Base-by-base conservation (phyloP, 176 grass and related monocot species). In the Hyparrhenia diplandra region DNA sequence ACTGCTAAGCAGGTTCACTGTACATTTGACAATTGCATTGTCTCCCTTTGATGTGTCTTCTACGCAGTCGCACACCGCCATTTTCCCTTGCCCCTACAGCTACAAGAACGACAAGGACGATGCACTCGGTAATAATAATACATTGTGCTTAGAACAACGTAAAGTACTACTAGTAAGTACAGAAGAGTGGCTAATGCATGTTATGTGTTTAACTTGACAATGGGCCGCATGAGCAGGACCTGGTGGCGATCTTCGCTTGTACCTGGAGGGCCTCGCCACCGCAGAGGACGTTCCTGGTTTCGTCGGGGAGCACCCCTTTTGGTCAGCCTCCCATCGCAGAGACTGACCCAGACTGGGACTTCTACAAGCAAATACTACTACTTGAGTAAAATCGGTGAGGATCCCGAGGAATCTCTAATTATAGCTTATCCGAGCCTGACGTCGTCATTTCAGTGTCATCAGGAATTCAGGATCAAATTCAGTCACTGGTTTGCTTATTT, bases 211-310 rank as follows among this genome's bases (percentile, higher is more conserved):
- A n/a, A n/a, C n/a, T n/a, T n/a, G n/a, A n/a, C n/a, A n/a, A n/a
- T n/a, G n/a, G n/a, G n/a, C n/a, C 3, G 13, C 42, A 45, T 45
- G 45, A 47, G 14, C 85, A 97, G 94, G 81, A 42, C 88, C 77
- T n/a, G 80, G 69, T 82, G 91, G 94, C 82, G 88, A 92, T 69
- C 82, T 97, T 87, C 89, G 73, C 47, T 41, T 76, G 65, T 97
- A 90, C 88, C 83, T 97, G 54, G 77, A 92, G 86, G 78, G 78
- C 23, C 58, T 97, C 23, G 87, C 89, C 68, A 17, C 76, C 57
- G 76, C 77, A 66, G 83, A 82, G 81, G 85, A 97, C 76, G 91
- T 97, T 73, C 89, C 71, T 63, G 18, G 10, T 4, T 94, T 79
- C 74, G 89, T 97, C 37, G 66, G n/a, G 51, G 81, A 90, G 20